These are phyloP conservation scores for Trichophyton schoenleinii DNA, from an alignment of 2,329 filamentous ascomycete species.

Conservation along the genomic window DNA sequence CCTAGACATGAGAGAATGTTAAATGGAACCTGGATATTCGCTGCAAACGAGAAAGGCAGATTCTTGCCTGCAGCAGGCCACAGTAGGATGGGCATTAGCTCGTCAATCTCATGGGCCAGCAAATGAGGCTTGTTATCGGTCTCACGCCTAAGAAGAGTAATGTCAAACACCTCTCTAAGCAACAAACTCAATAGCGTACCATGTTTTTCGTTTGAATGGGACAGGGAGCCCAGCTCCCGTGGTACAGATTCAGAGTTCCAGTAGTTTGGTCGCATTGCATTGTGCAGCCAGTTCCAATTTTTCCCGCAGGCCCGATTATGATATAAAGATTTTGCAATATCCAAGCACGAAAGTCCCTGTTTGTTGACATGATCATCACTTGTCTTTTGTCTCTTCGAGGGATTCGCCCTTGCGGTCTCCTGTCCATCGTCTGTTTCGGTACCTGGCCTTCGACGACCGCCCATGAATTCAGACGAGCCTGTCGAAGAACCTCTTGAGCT, in stretches of 20 bases:
- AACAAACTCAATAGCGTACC: slow-evolving; percentile 25
- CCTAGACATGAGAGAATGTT: slow-evolving; percentile 25
- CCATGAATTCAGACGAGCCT: too few relatives aligned
- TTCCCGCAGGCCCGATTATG: slow-evolving; percentile 22
- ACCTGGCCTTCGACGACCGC: background rate
- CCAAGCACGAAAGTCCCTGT: slow-evolving; percentile 14
- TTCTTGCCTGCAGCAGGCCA: background rate
- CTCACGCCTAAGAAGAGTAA: slow-evolving; percentile 23
- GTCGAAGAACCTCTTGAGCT: background rate
- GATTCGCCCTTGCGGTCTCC: background rate
- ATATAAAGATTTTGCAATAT: slow-evolving; percentile 20
- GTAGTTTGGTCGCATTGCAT: slow-evolving; percentile 20
- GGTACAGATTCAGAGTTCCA: slow-evolving; percentile 5
- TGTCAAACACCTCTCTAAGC: slow-evolving; percentile 25
- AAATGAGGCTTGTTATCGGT: slow-evolving; percentile 16
- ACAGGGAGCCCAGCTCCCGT: slow-evolving; percentile 7
- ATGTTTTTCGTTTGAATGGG: slow-evolving; percentile 21
- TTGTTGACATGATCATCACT: background rate
- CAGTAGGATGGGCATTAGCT: slow-evolving; percentile 20
- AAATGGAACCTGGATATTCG: slow-evolving; percentile 27
- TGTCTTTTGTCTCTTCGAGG: slow-evolving; percentile 7
- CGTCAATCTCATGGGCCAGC: slow-evolving; percentile 25
- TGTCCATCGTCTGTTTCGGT: background rate
- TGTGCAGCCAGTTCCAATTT: slow-evolving; percentile 26
- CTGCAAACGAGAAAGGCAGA: slow-evolving; percentile 25